Conservation (phyloP, 768 basidiomycete genomes). For the Chlorophyllum brunneum region DNA sequence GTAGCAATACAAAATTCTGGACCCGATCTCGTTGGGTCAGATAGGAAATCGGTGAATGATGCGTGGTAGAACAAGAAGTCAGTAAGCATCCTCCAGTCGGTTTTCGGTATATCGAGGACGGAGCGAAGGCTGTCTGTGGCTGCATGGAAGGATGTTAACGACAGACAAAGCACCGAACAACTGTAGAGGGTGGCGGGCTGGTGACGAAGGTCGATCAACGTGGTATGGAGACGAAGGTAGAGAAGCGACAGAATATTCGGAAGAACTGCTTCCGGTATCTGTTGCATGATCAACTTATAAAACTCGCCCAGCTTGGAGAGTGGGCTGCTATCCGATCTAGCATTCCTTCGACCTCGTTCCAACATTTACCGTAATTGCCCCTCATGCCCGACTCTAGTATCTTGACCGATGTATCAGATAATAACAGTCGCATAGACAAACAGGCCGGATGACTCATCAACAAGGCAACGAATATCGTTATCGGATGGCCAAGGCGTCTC, state of each 20-base stretch:
- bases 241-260: not conserved
- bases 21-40: no score
- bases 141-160: not conserved
- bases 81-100: not conserved
- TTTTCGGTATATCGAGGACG: not conserved
- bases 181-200: no score
- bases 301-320: not conserved
- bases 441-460: conserved; percentile 18
- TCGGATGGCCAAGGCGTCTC: conserved; percentile 19
- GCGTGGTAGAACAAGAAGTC: not conserved
- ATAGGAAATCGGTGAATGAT: not conserved
- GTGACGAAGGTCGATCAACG: no score
- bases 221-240: not conserved
- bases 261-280: no score
- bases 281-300: not conserved
- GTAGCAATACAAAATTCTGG: no score
- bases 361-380: no score
- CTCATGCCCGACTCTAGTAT: no score
- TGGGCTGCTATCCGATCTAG: not conserved
- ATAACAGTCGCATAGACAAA: no score
- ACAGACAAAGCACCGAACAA: not conserved
- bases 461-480: conserved; percentile 14
- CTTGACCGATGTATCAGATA: conserved; percentile 20
- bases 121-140: not conserved
- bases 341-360: no score